Base-by-base conservation (phyloP, 2,329 filamentous ascomycete species). In the Kalmusia sp. region DNA sequence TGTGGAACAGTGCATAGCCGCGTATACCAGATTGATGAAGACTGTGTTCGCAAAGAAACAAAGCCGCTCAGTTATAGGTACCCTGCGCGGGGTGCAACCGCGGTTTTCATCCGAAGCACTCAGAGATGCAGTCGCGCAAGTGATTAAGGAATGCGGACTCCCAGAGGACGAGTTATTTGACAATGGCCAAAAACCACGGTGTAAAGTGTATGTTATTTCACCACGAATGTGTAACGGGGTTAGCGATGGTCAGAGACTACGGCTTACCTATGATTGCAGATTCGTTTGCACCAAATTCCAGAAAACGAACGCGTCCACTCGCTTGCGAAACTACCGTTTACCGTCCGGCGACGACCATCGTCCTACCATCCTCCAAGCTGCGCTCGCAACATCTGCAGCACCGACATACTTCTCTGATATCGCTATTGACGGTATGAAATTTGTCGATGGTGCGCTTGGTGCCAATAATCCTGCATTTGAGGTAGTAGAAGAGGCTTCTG, bases 381-480 rank as follows among this genome's bases (percentile, higher is more conserved):
- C 60, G 5, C 63, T 67, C 5, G 69, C 69, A 14, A 61, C 58
- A 2, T 59, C 56, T 24, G 56, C 58, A 2, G 56, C 58, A 4
- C 45, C 51, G 4, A 66, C 65, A 8, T 63, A 60, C 50, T 68
- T 68, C 31, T 52, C 59, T 8, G 49, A 73, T 0, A 74, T 81
- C 28, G 37, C 54, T 1, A 69, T 82, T 24, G 73, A 70, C 1
- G 50, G 54, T 3, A 40, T 60, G 33, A 35, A 35, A 0, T 80
- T 76, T 52, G 64, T 78, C 15, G 79, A 82, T 58, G 79, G 76
- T 12, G 47, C 22, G 12, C 21, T 43, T 6, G 34, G 37, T 33
- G 34, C 34, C 9, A 82, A 82, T 59, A 82, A 82, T 50, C 80
- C 80, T 1, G 63, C 77, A 11, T 52, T 63, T 8, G 54, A 69